A percentile compares a stretch with the other conserved stretches of the same genome.
phyloP scores from a whole-genome alignment of 176 grass and related monocot genomes.

The Cenchrus americanus region DNA sequence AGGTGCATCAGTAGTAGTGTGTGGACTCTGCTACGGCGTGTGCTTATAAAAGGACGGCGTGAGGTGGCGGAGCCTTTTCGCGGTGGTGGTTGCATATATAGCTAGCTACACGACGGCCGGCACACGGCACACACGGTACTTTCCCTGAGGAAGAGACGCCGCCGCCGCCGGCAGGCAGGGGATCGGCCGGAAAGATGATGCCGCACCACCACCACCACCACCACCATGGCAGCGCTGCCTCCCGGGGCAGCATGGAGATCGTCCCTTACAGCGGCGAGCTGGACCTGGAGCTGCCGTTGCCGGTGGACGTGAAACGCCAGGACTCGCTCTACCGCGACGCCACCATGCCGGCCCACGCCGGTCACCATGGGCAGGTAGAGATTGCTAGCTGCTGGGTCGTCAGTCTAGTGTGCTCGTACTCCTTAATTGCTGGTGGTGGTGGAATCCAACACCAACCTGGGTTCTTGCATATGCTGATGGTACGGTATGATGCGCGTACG shows the following conservation, averaged over 20 bases:
- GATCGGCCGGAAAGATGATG: no score
- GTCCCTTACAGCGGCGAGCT: conserved; percentile 27
- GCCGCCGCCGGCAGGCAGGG: not conserved
- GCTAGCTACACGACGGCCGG: not conserved
- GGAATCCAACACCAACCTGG: not conserved
- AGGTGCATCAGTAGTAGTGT: not conserved
- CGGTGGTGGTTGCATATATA: not conserved
- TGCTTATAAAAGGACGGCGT: conserved; percentile 27
- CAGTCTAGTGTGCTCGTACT: not conserved
- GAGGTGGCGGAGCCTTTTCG: not conserved
- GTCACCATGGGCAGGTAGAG: conserved; percentile 43
- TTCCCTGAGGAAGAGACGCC: not conserved
- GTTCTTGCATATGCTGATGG: no score
- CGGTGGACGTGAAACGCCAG: conserved; percentile 42
- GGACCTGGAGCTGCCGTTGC: conserved; percentile 25
- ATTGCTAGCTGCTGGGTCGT: no score
- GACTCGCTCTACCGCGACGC: conserved; percentile 62
- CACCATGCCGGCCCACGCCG: conserved; percentile 37
- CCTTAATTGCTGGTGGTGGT: not conserved
- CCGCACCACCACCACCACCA: no score
- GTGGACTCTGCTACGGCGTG: not conserved
- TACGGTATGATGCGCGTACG: no score
- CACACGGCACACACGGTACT: no score
- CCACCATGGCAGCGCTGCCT: not conserved
- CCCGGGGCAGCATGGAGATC: conserved; percentile 44